phyloP scores from a whole-genome alignment of 2,329 filamentous ascomycete species.

The Talaromyces sp. region DNA sequence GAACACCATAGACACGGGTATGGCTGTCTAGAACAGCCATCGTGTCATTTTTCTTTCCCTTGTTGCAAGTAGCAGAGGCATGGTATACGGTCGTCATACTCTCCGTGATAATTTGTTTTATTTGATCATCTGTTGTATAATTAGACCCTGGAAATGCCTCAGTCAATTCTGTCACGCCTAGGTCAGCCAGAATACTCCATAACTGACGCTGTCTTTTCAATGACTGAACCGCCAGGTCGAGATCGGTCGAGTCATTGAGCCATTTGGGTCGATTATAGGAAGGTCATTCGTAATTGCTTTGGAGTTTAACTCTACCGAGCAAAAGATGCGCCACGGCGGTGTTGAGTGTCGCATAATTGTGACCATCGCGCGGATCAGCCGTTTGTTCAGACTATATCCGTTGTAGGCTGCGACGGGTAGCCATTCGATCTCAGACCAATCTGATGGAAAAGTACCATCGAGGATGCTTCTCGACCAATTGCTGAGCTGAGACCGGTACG shows the following conservation, averaged over 20 bases:
- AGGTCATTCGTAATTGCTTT: constrained; percentile 30
- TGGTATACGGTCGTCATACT: constrained; percentile 36
- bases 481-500: constrained; percentile 22
- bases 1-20: constrained; percentile 29
- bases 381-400: constrained; percentile 27
- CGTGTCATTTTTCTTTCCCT: constrained; percentile 30
- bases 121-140: constrained; percentile 42
- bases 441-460: constrained; percentile 27
- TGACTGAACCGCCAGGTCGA: constrained; percentile 43
- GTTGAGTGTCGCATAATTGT: constrained; percentile 33
- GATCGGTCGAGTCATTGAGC: constrained; percentile 43
- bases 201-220: constrained; percentile 44
- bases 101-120: constrained; percentile 35
- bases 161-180: constrained; percentile 29
- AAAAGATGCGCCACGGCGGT: constrained; percentile 40
- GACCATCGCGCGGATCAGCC: constrained; percentile 28
- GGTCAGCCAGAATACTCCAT: constrained; percentile 29
- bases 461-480: constrained; percentile 22
- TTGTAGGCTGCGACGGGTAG: constrained; percentile 27
- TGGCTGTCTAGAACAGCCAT: constrained; percentile 34
- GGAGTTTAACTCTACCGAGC: constrained; percentile 46
- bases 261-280: constrained; percentile 49
- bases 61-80: constrained; percentile 34
- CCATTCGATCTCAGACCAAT: constrained; percentile 41
- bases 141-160: constrained; percentile 40